Evolutionary conservation across 768 basidiomycete species (phyloP).

Genomic region (Tricholoma saponaceum): DNA sequence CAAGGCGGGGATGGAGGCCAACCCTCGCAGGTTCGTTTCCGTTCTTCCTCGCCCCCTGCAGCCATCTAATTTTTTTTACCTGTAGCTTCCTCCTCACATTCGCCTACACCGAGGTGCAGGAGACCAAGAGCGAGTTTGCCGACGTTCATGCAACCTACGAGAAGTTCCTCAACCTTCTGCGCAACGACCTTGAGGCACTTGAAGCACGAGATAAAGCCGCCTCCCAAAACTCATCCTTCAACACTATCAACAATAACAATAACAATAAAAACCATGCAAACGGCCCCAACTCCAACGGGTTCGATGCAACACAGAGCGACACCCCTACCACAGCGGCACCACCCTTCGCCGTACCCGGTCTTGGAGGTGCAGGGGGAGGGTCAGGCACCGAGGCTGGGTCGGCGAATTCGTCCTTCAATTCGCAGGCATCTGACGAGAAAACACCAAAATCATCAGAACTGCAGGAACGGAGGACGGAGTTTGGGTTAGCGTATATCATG

Average conservation of each 20-base stretch:
- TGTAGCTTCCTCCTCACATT: slow-evolving; percentile 85
- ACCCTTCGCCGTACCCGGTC: not conserved
- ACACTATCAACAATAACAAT: slow-evolving; percentile 3
- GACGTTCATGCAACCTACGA: slow-evolving; percentile 74
- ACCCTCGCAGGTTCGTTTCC: slow-evolving; percentile 60
- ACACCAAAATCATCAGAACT: slow-evolving; percentile 51
- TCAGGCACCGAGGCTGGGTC: slow-evolving; percentile 24
- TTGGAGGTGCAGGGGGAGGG: not conserved
- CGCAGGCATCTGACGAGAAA: slow-evolving; percentile 50
- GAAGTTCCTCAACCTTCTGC: slow-evolving; percentile 64
- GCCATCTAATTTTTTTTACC: not conserved
- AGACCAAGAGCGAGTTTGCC: slow-evolving; percentile 50
- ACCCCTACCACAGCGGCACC: not conserved
- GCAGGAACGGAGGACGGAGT: slow-evolving; percentile 60
- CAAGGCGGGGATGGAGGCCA: slow-evolving; percentile 84
- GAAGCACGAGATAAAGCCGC: slow-evolving; percentile 40
- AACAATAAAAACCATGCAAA: not conserved
- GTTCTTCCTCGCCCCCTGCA: not conserved
- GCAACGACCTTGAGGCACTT: slow-evolving; percentile 56
- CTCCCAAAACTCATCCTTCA: not conserved
- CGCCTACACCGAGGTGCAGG: slow-evolving; percentile 75
- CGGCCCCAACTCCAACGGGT: slow-evolving; percentile 3
- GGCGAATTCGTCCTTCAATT: slow-evolving; percentile 43
- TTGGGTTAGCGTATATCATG: slow-evolving; percentile 78
- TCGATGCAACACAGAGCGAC: not conserved